A percentile compares a stretch with the other conserved stretches of the same genome.
Evolutionary conservation across 2,329 filamentous ascomycete genomes (phyloP).

Genomic region (Fusarium phyllophilum): DNA sequence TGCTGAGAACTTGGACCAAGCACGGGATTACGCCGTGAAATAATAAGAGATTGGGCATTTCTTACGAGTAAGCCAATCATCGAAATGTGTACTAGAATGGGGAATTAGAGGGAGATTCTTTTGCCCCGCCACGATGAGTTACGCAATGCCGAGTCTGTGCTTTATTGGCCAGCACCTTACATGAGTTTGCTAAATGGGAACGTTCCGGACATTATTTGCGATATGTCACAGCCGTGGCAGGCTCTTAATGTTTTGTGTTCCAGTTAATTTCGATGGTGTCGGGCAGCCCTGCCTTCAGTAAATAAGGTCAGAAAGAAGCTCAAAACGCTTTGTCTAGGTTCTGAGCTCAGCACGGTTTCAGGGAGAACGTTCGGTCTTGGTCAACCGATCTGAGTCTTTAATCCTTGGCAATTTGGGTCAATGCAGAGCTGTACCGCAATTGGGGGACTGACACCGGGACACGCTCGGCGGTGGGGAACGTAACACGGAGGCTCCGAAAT

Average conservation of each 20-base stretch:
- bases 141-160: constrained; percentile 22
- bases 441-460: constrained; percentile 10
- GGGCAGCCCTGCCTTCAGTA: background rate
- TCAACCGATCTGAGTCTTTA: background rate
- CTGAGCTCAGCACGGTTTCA: background rate
- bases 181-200: background rate
- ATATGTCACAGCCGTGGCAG: background rate
- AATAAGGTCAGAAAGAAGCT: background rate
- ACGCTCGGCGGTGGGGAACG: constrained; percentile 26
- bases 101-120: background rate
- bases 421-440: constrained; percentile 1
- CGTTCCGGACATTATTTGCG: background rate
- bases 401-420: constrained; percentile 20
- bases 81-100: background rate
- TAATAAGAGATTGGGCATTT: constrained; percentile 4
- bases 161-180: constrained; percentile 1
- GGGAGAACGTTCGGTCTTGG: constrained; percentile 17
- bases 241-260: background rate
- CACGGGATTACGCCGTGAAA: constrained; percentile 1
- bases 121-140: constrained; percentile 23
- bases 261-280: background rate
- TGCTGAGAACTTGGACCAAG: constrained; percentile 15
- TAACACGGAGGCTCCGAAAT: constrained; percentile 28
- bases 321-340: background rate
- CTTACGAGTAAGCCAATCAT: constrained; percentile 21